Evolutionary conservation across 2,329 filamentous ascomycete genomes (phyloP), one percentile per base, ranked within the genome.

Genomic region (Paecilomyces formosus): DNA sequence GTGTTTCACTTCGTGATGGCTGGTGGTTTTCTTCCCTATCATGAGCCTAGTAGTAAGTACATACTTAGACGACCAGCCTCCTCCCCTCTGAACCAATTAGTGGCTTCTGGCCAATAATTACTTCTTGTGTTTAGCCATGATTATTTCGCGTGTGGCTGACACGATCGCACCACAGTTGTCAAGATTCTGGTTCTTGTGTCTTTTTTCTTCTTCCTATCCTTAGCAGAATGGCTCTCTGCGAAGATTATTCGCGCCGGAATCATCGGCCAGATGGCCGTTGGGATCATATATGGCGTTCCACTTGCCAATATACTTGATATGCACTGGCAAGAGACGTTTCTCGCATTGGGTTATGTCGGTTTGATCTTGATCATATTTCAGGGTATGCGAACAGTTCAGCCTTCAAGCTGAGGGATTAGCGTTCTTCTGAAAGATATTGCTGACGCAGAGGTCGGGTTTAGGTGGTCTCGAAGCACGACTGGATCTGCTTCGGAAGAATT

Each of bases 291-390:
- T 55, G 78, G 78, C 39, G 62, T 70, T 30, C 78, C 78, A 2
- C 60, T 79, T 21, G 77, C 71, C n/a, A 72, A 79, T 62, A 77
- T 80, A 52, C 66, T 80, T n/a, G 63, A 72, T 3, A 39, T 64
- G 4, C 61, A 71, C 22, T 79, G 77, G 78, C 77, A 80, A 61
- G 66, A 77, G 53, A 78, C 77, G 0, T 80, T 81, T 57, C 66
- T 81, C 3, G 72, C 71, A 1, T 61, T 81, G 22, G 79, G 79
- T 21, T 81, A 81, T 63, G 67, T 81, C 18, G 79, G 79, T 1
- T 65, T 81, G 52, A 76, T 81, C 53, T 64, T 81, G 45, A 79
- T 81, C 58, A 80, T 81, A 49, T 81, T 81, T 58, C 77, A 81
- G 62, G 70, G 70, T 70, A 39, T 26, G 57, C 33, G 15, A n/a